These are phyloP conservation scores for Apophysomyces elegans DNA, from an alignment of 371 early-diverging fungal genomes.

Conservation along the genomic window DNA sequence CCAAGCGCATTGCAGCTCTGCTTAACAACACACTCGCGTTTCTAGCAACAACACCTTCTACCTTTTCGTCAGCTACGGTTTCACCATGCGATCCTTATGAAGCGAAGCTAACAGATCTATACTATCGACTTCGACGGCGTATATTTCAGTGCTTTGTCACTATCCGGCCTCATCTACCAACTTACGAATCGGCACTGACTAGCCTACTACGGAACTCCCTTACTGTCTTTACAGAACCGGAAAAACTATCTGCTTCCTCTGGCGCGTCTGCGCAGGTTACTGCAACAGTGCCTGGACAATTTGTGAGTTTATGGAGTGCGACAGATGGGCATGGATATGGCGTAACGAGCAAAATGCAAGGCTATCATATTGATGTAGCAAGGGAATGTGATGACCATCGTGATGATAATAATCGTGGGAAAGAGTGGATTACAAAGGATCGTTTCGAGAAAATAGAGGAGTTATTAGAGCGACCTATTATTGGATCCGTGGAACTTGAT, in stretches of 20 bases:
- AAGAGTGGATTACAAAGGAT: constrained; percentile 64
- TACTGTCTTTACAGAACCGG: constrained; percentile 61
- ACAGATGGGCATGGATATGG: constrained; percentile 68
- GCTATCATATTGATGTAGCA: constrained; percentile 56
- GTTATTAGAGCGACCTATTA: constrained; percentile 61
- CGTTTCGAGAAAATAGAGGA: constrained; percentile 61
- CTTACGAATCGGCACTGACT: constrained; percentile 68
- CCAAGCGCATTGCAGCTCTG: constrained; percentile 81
- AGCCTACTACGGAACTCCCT: constrained; percentile 60
- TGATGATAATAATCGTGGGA: constrained; percentile 41
- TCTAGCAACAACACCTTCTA: constrained; percentile 61
- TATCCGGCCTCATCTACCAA: constrained; percentile 62
- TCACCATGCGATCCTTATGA: constrained; percentile 48
- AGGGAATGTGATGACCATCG: constrained; percentile 38
- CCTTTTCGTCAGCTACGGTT: constrained; percentile 46
- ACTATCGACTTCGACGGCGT: constrained; percentile 65
- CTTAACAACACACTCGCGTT: constrained; percentile 78
- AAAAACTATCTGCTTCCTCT: constrained; percentile 54
- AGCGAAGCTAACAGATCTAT: constrained; percentile 62
- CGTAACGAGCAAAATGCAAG: constrained; percentile 65
- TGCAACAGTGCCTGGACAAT: constrained; percentile 60
- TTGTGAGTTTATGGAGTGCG: constrained; percentile 60
- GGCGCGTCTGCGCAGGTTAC: constrained; percentile 57
- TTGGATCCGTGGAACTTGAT: constrained; percentile 67
- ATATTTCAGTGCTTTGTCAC: constrained; percentile 77